phyloP scores from a whole-genome alignment of 106 monocot genomes.

The Cymbidium sinense region DNA sequence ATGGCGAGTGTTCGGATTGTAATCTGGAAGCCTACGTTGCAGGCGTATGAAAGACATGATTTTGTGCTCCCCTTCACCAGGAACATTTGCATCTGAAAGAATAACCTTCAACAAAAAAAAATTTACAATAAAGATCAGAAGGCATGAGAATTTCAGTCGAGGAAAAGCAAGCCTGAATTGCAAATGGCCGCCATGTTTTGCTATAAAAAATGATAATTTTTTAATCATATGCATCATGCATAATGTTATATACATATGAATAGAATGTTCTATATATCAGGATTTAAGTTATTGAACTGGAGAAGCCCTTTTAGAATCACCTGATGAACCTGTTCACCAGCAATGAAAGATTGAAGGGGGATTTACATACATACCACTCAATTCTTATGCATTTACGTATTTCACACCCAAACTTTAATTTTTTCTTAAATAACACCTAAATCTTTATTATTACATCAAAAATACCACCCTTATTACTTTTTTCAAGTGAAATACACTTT shows the following conservation, averaged over 20 bases:
- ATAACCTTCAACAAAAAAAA: constrained; percentile 47
- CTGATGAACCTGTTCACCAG: background rate
- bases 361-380: no score
- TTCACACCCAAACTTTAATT: no score
- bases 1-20: constrained; percentile 50
- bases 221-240: background rate
- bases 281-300: no score
- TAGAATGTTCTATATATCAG: no score
- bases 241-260: background rate
- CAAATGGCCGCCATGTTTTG: background rate
- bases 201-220: background rate
- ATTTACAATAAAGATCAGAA: background rate
- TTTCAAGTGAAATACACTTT: no score
- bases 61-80: constrained; percentile 73
- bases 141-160: background rate
- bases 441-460: no score
- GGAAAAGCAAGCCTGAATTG: background rate
- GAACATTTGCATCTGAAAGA: constrained; percentile 55
- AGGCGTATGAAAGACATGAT: constrained; percentile 43
- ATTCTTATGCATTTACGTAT: no score
- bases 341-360: no score
- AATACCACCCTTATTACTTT: no score
- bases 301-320: no score
- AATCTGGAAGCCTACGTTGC: constrained; percentile 35
- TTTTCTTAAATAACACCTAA: no score